Base-by-base conservation (phyloP, 1,284 basidiomycete species). In the Ustilago lituana region DNA sequence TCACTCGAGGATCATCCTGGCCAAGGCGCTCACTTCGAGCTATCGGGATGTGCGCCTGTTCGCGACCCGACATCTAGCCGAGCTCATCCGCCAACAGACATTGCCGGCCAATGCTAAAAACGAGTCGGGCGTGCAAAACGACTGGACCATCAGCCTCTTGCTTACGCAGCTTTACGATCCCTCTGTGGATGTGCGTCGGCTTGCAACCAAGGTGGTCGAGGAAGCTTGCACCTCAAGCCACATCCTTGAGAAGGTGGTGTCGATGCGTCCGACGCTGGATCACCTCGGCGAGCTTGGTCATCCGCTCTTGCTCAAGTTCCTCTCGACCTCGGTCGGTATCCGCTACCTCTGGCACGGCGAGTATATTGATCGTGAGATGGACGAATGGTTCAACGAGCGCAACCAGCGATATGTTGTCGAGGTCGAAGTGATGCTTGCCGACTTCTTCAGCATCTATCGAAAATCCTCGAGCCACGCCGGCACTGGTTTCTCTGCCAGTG, bases 161-260 rank as follows among this genome's bases (percentile, higher is more conserved):
- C 85, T 98, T 22, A 97, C 94, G 0, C 96, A 99, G 83, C 85
- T 98, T 17, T 98, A 98, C 82, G 96, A 99, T 79, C 90, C 93
- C 2, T 87, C 90, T 0, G 86, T 89, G 20, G 92, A 94, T 78
- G 93, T 98, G 5, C 91, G 92, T 73, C 90, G 93, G 83, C 86
- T 91, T 60, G 94, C 95, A 1, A 91, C 95, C 17, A 88, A 89
- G 59, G 91, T 91, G 73, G 85, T 98, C 6, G 91, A 95, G 80
- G 91, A 93, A 73, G 93, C 90, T 0, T 98, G 95, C 79, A 89
- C 91, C 68, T 88, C 90, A 17, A 88, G 89, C 63, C 89, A 90
- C 36, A 88, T 92, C 17, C 86, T 98, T 29, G 90, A 95, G 77
- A 87, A 91, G 58, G 93, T 98, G 2, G 94, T 99, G 1, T 89